phyloP scores from a whole-genome alignment of 2,329 filamentous ascomycete genomes.

The Penicillium frequentans region DNA sequence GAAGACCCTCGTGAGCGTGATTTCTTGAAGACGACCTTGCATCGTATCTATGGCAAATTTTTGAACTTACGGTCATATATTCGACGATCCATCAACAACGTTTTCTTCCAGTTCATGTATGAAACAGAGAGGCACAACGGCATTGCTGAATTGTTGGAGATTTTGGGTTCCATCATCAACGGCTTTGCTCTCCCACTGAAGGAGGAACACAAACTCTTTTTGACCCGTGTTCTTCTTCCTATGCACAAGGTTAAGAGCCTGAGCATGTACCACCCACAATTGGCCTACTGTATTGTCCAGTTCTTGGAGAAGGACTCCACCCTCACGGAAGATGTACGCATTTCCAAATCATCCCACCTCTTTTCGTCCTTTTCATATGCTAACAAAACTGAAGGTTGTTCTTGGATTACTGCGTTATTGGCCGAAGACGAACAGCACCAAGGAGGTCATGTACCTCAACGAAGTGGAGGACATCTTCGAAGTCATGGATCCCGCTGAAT shows the following conservation, averaged over 20 bases:
- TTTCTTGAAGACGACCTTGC: conserved; percentile 95
- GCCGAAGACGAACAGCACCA: conserved; percentile 99
- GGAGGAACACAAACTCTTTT: conserved; percentile 97
- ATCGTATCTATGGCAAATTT: conserved; percentile 98
- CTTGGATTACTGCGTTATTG: conserved; percentile 93
- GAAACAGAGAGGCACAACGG: conserved; percentile 98
- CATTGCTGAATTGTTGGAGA: conserved; percentile 93
- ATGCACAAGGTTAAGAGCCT: conserved; percentile 98
- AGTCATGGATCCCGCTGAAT: conserved; percentile 98
- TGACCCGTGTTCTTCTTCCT: conserved; percentile 88
- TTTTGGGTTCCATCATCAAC: conserved; percentile 98
- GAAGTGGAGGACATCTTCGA: conserved; percentile 99
- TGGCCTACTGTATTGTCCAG: conserved; percentile 98
- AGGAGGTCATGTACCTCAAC: conserved; percentile 99
- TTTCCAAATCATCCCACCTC: neutral
- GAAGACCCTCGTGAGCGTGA: conserved; percentile 96
- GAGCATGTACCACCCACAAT: conserved; percentile 99
- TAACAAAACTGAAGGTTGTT: conserved; percentile 66
- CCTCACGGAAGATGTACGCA: conserved; percentile 84
- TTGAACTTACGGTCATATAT: conserved; percentile 97
- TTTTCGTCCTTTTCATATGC: neutral
- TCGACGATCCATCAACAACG: conserved; percentile 97
- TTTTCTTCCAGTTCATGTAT: conserved; percentile 99
- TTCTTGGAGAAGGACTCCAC: conserved; percentile 97
- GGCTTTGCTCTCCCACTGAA: conserved; percentile 95